Conservation (phyloP, 2,329 filamentous ascomycete species). For the Xylariomycetidae sp. region DNA sequence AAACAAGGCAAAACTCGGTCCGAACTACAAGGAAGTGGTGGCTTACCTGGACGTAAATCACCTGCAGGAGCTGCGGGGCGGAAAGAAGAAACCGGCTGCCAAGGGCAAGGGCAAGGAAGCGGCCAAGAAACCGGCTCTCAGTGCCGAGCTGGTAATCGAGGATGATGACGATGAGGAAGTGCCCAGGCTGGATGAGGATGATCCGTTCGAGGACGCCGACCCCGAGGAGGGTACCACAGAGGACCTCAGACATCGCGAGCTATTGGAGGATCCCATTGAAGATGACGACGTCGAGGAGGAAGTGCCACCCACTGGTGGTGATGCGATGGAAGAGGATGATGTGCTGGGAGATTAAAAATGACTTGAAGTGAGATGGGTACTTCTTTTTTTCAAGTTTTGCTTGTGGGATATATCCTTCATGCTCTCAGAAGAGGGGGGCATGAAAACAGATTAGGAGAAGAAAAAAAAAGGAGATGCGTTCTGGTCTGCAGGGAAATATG, state of each 20-base stretch:
- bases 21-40: constrained; percentile 81
- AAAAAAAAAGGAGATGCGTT: too few relatives aligned
- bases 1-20: constrained; percentile 76
- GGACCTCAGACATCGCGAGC: constrained; percentile 50
- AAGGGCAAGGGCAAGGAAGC: constrained; percentile 39
- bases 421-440: too few relatives aligned
- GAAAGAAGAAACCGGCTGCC: constrained; percentile 37
- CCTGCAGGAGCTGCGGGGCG: constrained; percentile 39
- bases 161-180: constrained; percentile 31
- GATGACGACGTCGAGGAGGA: constrained; percentile 39
- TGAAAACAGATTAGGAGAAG: too few relatives aligned
- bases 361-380: background rate
- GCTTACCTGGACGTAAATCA: constrained; percentile 71
- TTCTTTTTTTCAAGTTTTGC: too few relatives aligned
- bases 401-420: too few relatives aligned
- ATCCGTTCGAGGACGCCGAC: constrained; percentile 43
- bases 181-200: constrained; percentile 24
- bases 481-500: too few relatives aligned
- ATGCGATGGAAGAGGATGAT: constrained; percentile 27
- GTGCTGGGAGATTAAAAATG: constrained; percentile 36
- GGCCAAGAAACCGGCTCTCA: constrained; percentile 34
- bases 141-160: constrained; percentile 42
- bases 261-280: constrained; percentile 45
- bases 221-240: constrained; percentile 56
- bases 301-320: constrained; percentile 15